phyloP scores from a whole-genome alignment of 208 protist genomes.

The Crithidia brevicula region DNA sequence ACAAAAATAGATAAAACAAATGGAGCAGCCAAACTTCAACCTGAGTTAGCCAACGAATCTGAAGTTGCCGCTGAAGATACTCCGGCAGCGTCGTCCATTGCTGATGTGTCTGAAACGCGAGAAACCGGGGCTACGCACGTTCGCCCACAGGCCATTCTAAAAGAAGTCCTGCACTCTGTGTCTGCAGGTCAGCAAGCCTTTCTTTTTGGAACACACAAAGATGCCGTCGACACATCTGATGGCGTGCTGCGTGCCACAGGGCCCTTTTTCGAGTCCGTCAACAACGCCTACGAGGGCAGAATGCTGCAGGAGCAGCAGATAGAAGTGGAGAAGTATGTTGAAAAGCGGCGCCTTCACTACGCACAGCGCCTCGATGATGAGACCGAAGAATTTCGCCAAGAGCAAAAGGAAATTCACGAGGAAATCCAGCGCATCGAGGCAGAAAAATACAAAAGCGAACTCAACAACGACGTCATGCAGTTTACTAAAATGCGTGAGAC shows the following conservation, averaged over 20 bases:
- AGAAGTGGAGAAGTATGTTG: constrained; percentile 37
- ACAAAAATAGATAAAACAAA: constrained; percentile 3
- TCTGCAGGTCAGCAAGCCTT: constrained; percentile 31
- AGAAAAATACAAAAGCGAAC: constrained; percentile 42
- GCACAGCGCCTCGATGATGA: constrained; percentile 46
- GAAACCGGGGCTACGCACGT: constrained; percentile 10
- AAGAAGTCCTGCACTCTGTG: constrained; percentile 28
- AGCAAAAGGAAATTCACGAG: constrained; percentile 51
- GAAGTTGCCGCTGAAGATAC: neutral
- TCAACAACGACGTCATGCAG: constrained; percentile 41
- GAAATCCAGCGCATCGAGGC: constrained; percentile 44
- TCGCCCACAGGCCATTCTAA: constrained; percentile 24
- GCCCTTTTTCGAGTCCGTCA: constrained; percentile 47
- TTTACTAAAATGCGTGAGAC: constrained; percentile 40
- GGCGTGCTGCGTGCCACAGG: constrained; percentile 28
- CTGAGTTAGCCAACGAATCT: neutral
- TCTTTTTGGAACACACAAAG: constrained; percentile 25
- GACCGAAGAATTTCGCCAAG: constrained; percentile 53
- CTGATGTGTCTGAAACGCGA: neutral
- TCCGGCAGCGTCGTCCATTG: neutral
- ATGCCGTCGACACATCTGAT: constrained; percentile 10
- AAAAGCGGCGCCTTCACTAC: constrained; percentile 40
- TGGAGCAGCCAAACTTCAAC: neutral
- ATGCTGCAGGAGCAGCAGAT: constrained; percentile 43
- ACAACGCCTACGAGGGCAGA: constrained; percentile 36